Evolutionary conservation across 1,139 yeast species (phyloP), one percentile per base, ranked within the genome.

Genomic region (Debaryomycetaceae sp.): DNA sequence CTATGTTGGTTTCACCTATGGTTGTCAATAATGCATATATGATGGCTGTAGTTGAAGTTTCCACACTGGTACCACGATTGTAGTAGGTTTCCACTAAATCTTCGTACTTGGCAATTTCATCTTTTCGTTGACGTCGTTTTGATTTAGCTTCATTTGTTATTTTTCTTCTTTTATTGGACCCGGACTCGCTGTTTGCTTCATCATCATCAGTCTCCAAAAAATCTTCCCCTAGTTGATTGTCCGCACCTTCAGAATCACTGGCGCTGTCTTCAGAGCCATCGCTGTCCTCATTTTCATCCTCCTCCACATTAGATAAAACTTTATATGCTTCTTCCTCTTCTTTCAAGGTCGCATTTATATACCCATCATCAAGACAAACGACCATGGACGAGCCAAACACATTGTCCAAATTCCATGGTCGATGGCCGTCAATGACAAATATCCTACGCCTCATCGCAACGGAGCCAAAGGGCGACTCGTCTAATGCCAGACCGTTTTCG

Each of bases 351-450:
- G 75, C 77, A 42, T 82, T 84, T 3, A 89, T 75, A 42, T 69
- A 74, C 1, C 97, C 97, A 60, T 93, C 99, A 58, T 93, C 98
- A 49, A 91, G 78, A 62, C 98, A 93, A 5, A 80, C 74, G 8
- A 93, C 81, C 54, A 82, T 74, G n/a, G 81, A 79, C 2, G 95
- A 84, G 3, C 96, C 97, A 72, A 88, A 91, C 43, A 93, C 61
- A 61, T 95, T 95, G 59, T 91, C 97, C 53, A 95, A 70, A 63
- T 90, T 90, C 98, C 98, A 93, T 3, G 99, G 99, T 51, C 98
- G 72, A 52, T 88, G 95, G 5, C 96, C 93, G 63, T 95, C 99
- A 48, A 93, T 75, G 11, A 95, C 78, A 58, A 87, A 95, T 1
- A 95, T 76, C 47, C 76, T 58, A 38, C 70, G 56, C 39, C 51